A percentile compares a stretch with the other conserved stretches of the same genome.
These are phyloP conservation scores for Podaxis pistillaris DNA, from an alignment of 768 basidiomycete genomes.

Conservation along the genomic window DNA sequence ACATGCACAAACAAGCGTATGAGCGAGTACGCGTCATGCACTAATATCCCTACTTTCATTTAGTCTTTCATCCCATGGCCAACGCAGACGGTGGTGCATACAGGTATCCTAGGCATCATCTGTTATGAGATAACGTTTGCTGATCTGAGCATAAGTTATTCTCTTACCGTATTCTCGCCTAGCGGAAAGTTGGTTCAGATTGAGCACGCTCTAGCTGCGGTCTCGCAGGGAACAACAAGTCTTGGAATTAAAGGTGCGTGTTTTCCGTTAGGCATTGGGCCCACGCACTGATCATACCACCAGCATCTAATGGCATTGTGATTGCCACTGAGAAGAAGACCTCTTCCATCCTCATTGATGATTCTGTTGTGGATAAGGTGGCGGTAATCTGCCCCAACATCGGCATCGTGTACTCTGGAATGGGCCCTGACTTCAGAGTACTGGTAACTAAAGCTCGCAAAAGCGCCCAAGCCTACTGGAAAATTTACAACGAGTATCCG, in stretches of 20 bases:
- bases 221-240: constrained; percentile 92
- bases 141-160: constrained; percentile 63
- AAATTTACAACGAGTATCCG: constrained; percentile 97
- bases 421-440: constrained; percentile 98
- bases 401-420: constrained; percentile 98
- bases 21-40: constrained; percentile 18
- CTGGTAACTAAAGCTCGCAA: constrained; percentile 93
- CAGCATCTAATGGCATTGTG: constrained; percentile 98
- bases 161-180: constrained; percentile 98
- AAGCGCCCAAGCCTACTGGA: constrained; percentile 99
- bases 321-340: constrained; percentile 99
- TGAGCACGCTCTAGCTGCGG: constrained; percentile 97
- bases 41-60: constrained; percentile 21
- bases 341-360: constrained; percentile 96
- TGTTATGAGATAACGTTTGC: constrained; percentile 10
- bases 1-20: constrained; percentile 17
- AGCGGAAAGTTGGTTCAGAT: constrained; percentile 99
- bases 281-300: constrained; percentile 10
- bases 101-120: constrained; percentile 41
- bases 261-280: constrained; percentile 12
- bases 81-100: constrained; percentile 82
- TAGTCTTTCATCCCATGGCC: constrained; percentile 52
- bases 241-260: constrained; percentile 93
- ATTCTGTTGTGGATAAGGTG: constrained; percentile 97
- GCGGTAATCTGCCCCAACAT: constrained; percentile 98